Evolutionary conservation across 768 basidiomycete genomes (phyloP).

Genomic region (Rhodotorula kratochvilovae): DNA sequence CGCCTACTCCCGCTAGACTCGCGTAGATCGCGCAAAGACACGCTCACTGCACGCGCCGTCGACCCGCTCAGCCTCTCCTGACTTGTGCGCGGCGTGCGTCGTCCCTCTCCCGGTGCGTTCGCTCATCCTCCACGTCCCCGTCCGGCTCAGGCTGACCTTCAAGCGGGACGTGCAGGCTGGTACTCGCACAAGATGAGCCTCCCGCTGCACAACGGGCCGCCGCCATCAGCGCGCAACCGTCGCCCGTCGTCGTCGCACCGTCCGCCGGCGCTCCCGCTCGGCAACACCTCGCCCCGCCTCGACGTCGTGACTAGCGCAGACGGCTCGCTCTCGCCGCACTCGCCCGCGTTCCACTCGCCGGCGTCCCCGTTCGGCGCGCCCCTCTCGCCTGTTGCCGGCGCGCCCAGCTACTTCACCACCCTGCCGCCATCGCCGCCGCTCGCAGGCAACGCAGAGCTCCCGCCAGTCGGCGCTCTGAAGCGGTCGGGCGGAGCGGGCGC

Average conservation of each 20-base stretch:
- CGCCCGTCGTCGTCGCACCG: neutral
- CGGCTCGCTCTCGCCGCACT: neutral
- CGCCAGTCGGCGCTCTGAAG: neutral
- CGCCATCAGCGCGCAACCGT: neutral
- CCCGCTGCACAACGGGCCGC: conserved; percentile 6
- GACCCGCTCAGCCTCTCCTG: no score
- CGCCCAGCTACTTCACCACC: conserved; percentile 7
- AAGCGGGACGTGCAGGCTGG: neutral
- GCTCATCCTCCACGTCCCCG: no score
- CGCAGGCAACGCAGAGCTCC: neutral
- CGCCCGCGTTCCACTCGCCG: conserved; percentile 19
- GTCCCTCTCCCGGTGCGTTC: no score
- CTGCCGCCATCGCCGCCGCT: conserved; percentile 23
- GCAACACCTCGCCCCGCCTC: conserved; percentile 4
- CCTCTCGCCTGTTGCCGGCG: neutral
- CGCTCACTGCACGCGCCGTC: no score
- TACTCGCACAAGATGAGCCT: neutral
- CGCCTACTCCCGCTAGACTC: neutral
- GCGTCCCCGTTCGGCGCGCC: neutral
- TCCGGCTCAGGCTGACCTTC: neutral
- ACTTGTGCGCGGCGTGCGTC: no score
- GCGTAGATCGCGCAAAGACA: no score
- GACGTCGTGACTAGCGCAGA: no score
- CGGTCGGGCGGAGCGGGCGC: neutral
- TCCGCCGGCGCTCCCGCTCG: neutral